A percentile compares a stretch with the other conserved stretches of the same genome.
Evolutionary conservation across 139 green algal species (phyloP).

Genomic region (Zygnema circumcarinatum): DNA sequence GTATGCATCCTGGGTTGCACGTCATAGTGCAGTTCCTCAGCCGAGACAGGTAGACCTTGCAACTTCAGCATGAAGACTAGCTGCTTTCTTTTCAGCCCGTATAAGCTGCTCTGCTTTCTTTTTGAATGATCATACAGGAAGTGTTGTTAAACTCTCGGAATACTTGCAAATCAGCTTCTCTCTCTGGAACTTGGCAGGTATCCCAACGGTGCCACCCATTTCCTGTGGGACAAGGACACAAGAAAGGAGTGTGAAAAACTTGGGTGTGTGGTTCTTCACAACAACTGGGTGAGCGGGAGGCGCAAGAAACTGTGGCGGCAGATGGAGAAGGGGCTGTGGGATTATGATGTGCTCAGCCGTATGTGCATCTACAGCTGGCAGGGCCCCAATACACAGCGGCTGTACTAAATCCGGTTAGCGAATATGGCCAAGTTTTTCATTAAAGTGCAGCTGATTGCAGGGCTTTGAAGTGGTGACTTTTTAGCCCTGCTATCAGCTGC

Average conservation of each 20-base stretch:
- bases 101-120: no score
- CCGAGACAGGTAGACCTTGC: conserved; percentile 8
- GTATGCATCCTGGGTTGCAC: conserved; percentile 2
- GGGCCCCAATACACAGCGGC: conserved; percentile 3
- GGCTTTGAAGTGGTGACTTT: not conserved
- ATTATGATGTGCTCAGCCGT: conserved; percentile 28
- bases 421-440: not conserved
- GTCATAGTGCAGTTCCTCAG: conserved; percentile 32
- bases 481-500: no score
- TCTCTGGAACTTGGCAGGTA: not conserved
- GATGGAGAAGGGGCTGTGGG: conserved; percentile 54
- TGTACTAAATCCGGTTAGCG: conserved; percentile 3
- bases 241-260: conserved; percentile 25
- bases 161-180: no score
- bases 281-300: conserved; percentile 45
- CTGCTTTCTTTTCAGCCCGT: no score
- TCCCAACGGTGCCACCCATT: conserved; percentile 42
- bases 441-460: not conserved
- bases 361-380: conserved; percentile 43
- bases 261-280: conserved; percentile 48
- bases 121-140: no score
- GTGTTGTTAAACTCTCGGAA: no score
- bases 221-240: conserved; percentile 29
- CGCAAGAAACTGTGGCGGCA: conserved; percentile 29
- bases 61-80: not conserved